Base-by-base conservation (phyloP, 331 rosid species). In the Quercus tomentella region DNA sequence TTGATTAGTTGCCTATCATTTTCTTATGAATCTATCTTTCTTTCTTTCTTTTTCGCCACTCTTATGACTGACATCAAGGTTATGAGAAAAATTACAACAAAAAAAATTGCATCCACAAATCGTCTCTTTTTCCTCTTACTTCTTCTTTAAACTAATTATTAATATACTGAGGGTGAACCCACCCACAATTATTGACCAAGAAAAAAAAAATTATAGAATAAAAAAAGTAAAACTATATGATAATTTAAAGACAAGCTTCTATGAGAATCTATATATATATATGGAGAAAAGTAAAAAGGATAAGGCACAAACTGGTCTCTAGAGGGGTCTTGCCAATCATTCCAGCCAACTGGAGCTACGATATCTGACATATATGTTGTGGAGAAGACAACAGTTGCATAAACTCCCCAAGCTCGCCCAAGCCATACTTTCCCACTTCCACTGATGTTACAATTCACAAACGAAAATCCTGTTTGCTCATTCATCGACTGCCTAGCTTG, bases 341-440 rank as follows among this genome's bases (percentile, higher is more conserved):
- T 90, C 93, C 93, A 93, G 60, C 95, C 98, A 2, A 85, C 87
- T 1, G 84, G 62, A 63, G 91, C 84, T 0, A 93, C 82, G 2
- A 90, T 88, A 52, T 88, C 84, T 35, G 93, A 86, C 97, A 93
- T 90, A 80, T 62, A 87, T 0, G 96, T 88, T 45, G 11, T 76
- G 11, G 93, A 87, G 80, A 90, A 89, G 35, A 90, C 82, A 0
- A 85, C 92, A 7, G 89, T 83, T 31, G 97, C 91, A 55, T 12
- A 88, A 25, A 84, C 0, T n/a, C 97, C 91, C 97, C 97, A 91
- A 1, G 97, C 94, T 83, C 97, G 80, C 6, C 97, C 94, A 31
- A 91, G 97, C 97, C 97, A 93, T 61, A 91, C 92, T 77, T 74
- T 91, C 25, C 97, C 97, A 56, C 76, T 86, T 18, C 97, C 97